Evolutionary conservation across 2,329 filamentous ascomycete genomes (phyloP).

Genomic region (Ascochyta koolunga): DNA sequence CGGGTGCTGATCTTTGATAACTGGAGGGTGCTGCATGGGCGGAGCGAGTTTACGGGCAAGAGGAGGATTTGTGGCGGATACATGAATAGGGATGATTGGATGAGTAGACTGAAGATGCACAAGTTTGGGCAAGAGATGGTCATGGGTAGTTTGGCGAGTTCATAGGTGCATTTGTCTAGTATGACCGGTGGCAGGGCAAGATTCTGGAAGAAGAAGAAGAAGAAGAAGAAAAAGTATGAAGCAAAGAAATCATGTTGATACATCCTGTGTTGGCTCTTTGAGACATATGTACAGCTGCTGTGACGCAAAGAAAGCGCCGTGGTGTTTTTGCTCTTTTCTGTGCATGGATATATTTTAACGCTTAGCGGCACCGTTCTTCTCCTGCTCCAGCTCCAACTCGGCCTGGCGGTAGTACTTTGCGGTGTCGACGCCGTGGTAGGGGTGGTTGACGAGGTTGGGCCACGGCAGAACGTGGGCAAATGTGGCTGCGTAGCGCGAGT

Average conservation of each 20-base stretch:
- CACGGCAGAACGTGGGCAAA: conserved; percentile 87
- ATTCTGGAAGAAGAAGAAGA: no score
- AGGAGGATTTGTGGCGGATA: conserved; percentile 91
- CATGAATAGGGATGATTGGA: conserved; percentile 38
- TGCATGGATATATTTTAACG: conserved; percentile 9
- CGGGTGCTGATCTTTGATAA: conserved; percentile 92
- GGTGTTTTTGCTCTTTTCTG: conserved; percentile 15
- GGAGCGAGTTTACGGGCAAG: conserved; percentile 80
- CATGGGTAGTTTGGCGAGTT: conserved; percentile 18
- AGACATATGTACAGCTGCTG: conserved; percentile 36
- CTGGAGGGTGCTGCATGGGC: conserved; percentile 89
- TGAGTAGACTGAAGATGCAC: conserved; percentile 32
- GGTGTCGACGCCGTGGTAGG: conserved; percentile 87
- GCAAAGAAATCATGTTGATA: conserved; percentile 37
- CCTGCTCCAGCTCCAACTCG: conserved; percentile 88
- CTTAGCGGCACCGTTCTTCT: conserved; percentile 50
- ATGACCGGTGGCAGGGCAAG: no score
- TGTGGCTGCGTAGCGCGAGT: conserved; percentile 87
- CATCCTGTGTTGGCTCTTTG: conserved; percentile 30
- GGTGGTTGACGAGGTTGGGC: conserved; percentile 98
- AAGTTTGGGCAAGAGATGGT: conserved; percentile 21
- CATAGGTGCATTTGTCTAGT: background rate
- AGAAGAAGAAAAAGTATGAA: background rate
- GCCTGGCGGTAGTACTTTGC: conserved; percentile 98
- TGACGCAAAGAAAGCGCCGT: conserved; percentile 25